Evolutionary conservation across 2,329 filamentous ascomycete genomes (phyloP).

Genomic region (Aspergillus sp.): DNA sequence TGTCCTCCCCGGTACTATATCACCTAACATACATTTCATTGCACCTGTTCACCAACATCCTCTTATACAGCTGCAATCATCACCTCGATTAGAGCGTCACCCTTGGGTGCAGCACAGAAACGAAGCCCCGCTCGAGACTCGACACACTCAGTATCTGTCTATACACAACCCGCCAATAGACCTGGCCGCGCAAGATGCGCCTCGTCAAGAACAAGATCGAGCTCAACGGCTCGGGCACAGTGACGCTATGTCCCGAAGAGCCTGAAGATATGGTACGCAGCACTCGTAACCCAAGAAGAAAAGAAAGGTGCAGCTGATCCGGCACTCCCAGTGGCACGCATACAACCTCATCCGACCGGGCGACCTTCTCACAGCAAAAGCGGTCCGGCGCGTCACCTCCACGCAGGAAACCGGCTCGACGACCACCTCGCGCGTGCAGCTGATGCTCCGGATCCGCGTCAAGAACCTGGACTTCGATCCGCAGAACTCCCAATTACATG

Average conservation of each 20-base stretch:
- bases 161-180: not conserved
- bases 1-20: not conserved
- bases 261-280: conserved; percentile 67
- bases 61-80: no score
- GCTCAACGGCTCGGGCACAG: conserved; percentile 62
- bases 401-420: conserved; percentile 59
- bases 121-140: no score
- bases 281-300: not conserved
- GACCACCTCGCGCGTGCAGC: conserved; percentile 61
- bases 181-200: conserved; percentile 49
- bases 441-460: conserved; percentile 63
- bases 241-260: conserved; percentile 67
- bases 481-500: conserved; percentile 65
- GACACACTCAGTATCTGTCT: not conserved
- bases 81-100: no score
- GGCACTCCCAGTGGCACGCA: conserved; percentile 61
- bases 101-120: no score
- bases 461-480: conserved; percentile 68
- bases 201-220: conserved; percentile 67
- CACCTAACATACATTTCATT: not conserved
- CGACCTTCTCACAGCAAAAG: conserved; percentile 64
- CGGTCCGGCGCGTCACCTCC: conserved; percentile 65
- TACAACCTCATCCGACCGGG: conserved; percentile 68
- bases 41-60: no score
- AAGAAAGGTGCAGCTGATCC: conserved; percentile 3